Percentiles rank a stretch among this genome's conserved stretches.
phyloP scores from a whole-genome alignment of 2,329 filamentous ascomycete genomes.

The Fusarium haematococcum region DNA sequence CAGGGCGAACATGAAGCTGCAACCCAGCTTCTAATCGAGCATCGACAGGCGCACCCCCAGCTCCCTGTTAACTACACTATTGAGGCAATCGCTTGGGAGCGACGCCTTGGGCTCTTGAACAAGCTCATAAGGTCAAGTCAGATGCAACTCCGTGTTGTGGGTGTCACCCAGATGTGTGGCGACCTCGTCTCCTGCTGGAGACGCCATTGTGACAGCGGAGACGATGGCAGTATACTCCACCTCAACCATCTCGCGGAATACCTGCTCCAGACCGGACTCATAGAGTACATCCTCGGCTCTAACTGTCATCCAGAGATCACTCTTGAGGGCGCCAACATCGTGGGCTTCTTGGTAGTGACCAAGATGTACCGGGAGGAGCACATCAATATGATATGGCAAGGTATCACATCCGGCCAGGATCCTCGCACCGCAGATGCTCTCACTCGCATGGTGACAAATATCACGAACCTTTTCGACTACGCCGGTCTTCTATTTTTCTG shows the following conservation, averaged over 20 bases:
- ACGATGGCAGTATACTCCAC: conserved; percentile 58
- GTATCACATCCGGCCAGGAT: conserved; percentile 84
- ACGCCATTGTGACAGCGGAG: conserved; percentile 61
- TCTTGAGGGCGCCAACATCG: conserved; percentile 81
- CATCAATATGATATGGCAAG: conserved; percentile 86
- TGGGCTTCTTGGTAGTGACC: conserved; percentile 88
- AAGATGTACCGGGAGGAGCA: conserved; percentile 77
- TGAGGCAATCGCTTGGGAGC: conserved; percentile 69
- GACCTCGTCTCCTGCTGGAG: conserved; percentile 78
- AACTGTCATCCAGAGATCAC: conserved; percentile 95
- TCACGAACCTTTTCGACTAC: conserved; percentile 62
- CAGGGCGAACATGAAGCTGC: conserved; percentile 52
- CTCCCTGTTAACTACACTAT: conserved; percentile 54
- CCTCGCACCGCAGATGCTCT: conserved; percentile 86
- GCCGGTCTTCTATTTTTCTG: conserved; percentile 73
- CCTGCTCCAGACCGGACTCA: conserved; percentile 75
- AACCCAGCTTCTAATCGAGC: conserved; percentile 40
- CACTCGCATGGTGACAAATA: conserved; percentile 70
- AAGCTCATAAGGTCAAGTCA: conserved; percentile 84
- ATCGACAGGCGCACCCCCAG: conserved; percentile 48
- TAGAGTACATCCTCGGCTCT: conserved; percentile 89
- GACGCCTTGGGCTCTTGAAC: conserved; percentile 76
- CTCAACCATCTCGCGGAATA: conserved; percentile 77
- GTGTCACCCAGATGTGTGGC: conserved; percentile 78
- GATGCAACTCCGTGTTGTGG: conserved; percentile 89